Base-by-base conservation (phyloP, 306 rosid genomes). In the Corylus heterophylla region DNA sequence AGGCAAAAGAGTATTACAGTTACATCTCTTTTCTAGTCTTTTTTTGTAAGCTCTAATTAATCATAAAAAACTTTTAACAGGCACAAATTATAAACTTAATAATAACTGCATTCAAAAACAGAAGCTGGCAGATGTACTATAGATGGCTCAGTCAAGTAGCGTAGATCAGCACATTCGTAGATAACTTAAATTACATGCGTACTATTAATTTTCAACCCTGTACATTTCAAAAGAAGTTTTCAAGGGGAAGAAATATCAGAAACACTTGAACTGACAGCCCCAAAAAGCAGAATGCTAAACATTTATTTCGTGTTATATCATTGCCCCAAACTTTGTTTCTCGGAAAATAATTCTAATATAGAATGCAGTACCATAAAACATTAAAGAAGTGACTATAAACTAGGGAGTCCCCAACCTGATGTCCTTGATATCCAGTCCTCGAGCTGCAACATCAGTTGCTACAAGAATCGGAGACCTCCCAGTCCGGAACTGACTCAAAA, bases 371-470 rank as follows among this genome's bases (percentile, higher is more conserved):
- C 22, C 59, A 75, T 51, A 54, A 59, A 27, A 76, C 77, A 55
- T 12, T 74, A 27, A 27, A 44, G 12, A 76, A 14, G 54, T n/a
- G 17, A 75, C 29, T 54, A 42, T 2, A 74, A 79, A 14, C 2
- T 69, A 62, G 68, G 22, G 25, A 76, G 74, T 52, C 52, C 64
- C 75, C 77, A 79, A 95, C 99, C 99, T 93, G 83, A 96, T 96
- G 86, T 96, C 99, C 83, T 96, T 96, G 64, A 96, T 79, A 76
- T 96, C 99, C 78, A 96, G 72, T 79, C 99, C 99, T 54, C 99
- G 90, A 75, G 99, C 99, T 4, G 99, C 99, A 88, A 96, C 99
- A 49, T 96, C 99, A 8, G 99, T 96, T 55, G 99, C 99, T 12
- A 96, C 99, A 80, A 96, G 99, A 71, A 96, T 86, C 39, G 99